phyloP scores from a whole-genome alignment of 345 rosid species.

The Geranium rotundifolium region DNA sequence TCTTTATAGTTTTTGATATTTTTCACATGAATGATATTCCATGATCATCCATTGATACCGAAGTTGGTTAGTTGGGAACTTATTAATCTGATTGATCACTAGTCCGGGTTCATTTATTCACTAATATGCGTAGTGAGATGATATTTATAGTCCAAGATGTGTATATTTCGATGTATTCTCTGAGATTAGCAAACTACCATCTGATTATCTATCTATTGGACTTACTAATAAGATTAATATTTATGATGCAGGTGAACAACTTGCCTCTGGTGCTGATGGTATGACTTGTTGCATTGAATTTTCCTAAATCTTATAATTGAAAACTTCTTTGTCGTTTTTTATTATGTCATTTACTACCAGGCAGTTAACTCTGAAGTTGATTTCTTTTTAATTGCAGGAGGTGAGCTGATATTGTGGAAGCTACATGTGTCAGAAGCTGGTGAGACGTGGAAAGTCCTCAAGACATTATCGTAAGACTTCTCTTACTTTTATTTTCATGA shows the following conservation, averaged over 20 bases:
- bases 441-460: constrained; percentile 80
- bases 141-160: too few species aligned
- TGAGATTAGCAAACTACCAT: background rate
- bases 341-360: background rate
- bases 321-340: background rate
- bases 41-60: too few species aligned
- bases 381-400: constrained; percentile 39
- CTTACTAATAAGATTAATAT: constrained; percentile 1
- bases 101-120: too few species aligned
- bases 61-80: too few species aligned
- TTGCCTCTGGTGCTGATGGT: constrained; percentile 99
- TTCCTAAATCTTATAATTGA: background rate
- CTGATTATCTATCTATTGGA: background rate
- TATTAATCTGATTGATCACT: too few species aligned
- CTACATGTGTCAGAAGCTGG: constrained; percentile 57
- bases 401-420: constrained; percentile 87
- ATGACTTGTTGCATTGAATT: constrained; percentile 5
- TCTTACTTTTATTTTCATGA: constrained; percentile 1
- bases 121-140: too few species aligned
- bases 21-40: too few species aligned
- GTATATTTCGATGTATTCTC: background rate
- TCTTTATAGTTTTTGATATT: too few species aligned
- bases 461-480: constrained; percentile 54
- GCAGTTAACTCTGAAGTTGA: constrained; percentile 4
- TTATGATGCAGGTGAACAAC: constrained; percentile 58